Conservation (phyloP, 2,329 filamentous ascomycete genomes). For the Cladosporium sp. region DNA sequence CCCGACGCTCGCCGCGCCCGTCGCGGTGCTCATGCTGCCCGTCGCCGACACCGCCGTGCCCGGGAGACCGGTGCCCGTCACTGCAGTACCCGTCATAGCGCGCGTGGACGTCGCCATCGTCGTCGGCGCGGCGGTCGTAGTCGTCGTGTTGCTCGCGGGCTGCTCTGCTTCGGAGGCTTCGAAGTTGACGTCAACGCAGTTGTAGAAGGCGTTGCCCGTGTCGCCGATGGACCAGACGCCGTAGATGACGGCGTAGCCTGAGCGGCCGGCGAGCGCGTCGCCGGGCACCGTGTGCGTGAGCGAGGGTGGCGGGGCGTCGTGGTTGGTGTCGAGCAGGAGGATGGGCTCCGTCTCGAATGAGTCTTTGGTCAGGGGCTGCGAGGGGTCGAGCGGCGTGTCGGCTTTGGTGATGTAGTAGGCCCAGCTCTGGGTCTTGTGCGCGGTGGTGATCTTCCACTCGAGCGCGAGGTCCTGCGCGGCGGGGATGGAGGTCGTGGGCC, state of each 20-base stretch:
- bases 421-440: conserved; percentile 8
- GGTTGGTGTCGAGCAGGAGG: neutral
- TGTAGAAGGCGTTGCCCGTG: conserved; percentile 9
- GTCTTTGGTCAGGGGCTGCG: conserved; percentile 2
- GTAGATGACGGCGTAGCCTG: conserved; percentile 6
- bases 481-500: conserved; percentile 4
- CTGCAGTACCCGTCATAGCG: neutral
- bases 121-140: neutral
- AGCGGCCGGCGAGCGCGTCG: neutral
- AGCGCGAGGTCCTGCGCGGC: neutral
- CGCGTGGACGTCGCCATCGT: neutral
- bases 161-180: neutral
- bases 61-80: neutral
- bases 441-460: conserved; percentile 9
- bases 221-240: conserved; percentile 7
- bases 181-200: conserved; percentile 8
- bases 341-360: conserved; percentile 1
- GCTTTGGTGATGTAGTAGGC: conserved; percentile 8
- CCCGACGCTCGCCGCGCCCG: conserved; percentile 1
- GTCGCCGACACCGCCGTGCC: conserved; percentile 2
- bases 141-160: neutral
- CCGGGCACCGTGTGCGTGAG: conserved; percentile 3
- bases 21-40: conserved; percentile 5
- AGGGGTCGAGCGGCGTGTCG: conserved; percentile 1
- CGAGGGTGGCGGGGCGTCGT: conserved; percentile 1